Evolutionary conservation across 306 rosid species (phyloP), one percentile per base, ranked within the genome.

Genomic region (Medicago lupulina): DNA sequence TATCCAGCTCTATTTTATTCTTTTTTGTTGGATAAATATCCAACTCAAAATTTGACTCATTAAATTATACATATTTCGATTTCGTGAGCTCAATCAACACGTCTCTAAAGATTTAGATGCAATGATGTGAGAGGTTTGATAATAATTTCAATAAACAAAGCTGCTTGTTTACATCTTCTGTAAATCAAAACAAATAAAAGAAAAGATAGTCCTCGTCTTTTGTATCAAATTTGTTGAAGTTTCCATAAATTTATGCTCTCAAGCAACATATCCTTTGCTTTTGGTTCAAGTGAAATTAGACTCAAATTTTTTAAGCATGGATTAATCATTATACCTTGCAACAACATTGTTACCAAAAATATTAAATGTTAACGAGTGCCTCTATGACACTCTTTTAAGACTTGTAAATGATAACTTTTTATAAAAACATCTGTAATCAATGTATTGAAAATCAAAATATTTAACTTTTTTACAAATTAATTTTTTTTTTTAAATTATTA

Each of bases 41-140:
- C 21, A 63, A 36, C 28, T 64, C 15, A 0, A 64, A n/a, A 8
- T 64, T 64, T 38, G 59, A 68, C 53, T 46, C 34, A 25, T 23
- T 19, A 67, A 41, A 67, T 12, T 41, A 49, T 69, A 47, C 43
- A 38, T n/a, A 61, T 25, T 46, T 69, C 28, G 8, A 69, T 69
- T 69, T 31, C 36, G 74, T 69, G 8, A 69, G 25, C 44, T 69
- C 28, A 69, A 49, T 69, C 15, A n/a, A 31, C 61, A 69, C 61
- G 60, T 69, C 74, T 69, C 74, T 23, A n/a, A n/a, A 49, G 55
- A 69, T 49, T 69, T 60, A 49, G n/a, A 47, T 40, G 51, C 23
- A n/a, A 50, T 49, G 74, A 49, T 50, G 44, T 25, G 38, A 69
- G 25, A 49, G 61, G 41, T 28, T 47, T 49, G 28, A 49, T 21